Percentiles rank a stretch among this genome's conserved stretches.
Evolutionary conservation across 1,284 basidiomycete genomes (phyloP).

Genomic region (Irpex lacteus): DNA sequence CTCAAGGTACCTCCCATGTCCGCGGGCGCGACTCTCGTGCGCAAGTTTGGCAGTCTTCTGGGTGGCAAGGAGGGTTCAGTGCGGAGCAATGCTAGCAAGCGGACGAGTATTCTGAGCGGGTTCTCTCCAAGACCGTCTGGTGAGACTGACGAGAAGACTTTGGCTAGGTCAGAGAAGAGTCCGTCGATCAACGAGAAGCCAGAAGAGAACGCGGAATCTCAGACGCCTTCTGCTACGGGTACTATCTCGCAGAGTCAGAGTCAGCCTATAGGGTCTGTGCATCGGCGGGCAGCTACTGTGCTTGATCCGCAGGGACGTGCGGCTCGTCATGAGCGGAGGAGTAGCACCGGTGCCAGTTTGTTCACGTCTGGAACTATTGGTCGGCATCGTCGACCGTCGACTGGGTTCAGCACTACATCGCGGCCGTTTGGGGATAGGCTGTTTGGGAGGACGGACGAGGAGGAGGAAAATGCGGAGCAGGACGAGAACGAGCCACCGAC

Average conservation of each 20-base stretch:
- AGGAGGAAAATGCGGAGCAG: conserved; percentile 38
- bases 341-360: conserved; percentile 67
- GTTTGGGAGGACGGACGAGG: conserved; percentile 52
- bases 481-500: conserved; percentile 32
- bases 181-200: conserved; percentile 13
- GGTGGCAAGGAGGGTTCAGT: conserved; percentile 45
- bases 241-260: conserved; percentile 45
- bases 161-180: conserved; percentile 23
- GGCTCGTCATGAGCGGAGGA: conserved; percentile 70
- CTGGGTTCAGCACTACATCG: conserved; percentile 44
- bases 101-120: conserved; percentile 48
- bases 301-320: conserved; percentile 61
- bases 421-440: conserved; percentile 43
- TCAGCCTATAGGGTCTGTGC: conserved; percentile 52
- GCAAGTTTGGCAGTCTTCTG: conserved; percentile 70
- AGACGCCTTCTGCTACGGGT: conserved; percentile 33
- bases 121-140: conserved; percentile 46
- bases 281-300: conserved; percentile 72
- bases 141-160: conserved; percentile 30
- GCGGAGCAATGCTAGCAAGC: conserved; percentile 39
- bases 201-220: conserved; percentile 14
- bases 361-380: conserved; percentile 57
- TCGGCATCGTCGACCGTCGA: conserved; percentile 64
- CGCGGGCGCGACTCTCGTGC: conserved; percentile 64
- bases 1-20: conserved; percentile 39